Percentiles rank a stretch among this genome's conserved stretches.
phyloP scores from a whole-genome alignment of 2,329 filamentous ascomycete genomes.

The Ascochyta pisi region DNA sequence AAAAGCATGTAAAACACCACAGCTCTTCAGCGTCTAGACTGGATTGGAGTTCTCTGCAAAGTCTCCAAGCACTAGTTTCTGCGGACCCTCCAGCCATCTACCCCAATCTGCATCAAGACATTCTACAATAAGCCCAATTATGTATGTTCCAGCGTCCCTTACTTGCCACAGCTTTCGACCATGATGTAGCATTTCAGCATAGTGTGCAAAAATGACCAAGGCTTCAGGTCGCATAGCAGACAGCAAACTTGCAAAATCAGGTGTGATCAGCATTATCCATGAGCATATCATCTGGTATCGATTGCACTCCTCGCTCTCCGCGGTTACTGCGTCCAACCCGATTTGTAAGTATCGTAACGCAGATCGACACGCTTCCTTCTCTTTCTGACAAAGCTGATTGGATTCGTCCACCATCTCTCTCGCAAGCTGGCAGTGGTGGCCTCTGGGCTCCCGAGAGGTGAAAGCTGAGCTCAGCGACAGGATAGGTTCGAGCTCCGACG shows the following conservation, averaged over 20 bases:
- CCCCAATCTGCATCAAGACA: not conserved
- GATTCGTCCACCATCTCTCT: constrained; percentile 26
- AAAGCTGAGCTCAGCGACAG: constrained; percentile 25
- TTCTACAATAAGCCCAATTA: not conserved
- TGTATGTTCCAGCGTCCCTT: constrained; percentile 23
- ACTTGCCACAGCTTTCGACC: constrained; percentile 31
- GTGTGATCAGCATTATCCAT: constrained; percentile 49
- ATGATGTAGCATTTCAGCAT: constrained; percentile 57
- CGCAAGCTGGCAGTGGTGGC: constrained; percentile 30
- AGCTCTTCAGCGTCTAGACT: no score
- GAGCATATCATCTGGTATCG: constrained; percentile 38
- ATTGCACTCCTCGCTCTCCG: constrained; percentile 10
- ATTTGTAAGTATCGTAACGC: constrained; percentile 35
- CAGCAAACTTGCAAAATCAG: constrained; percentile 48
- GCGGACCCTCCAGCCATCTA: not conserved
- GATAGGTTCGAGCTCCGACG: constrained; percentile 36
- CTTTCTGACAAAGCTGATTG: constrained; percentile 18
- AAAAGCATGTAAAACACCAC: no score
- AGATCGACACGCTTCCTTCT: constrained; percentile 32
- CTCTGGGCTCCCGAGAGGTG: constrained; percentile 26
- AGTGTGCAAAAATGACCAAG: constrained; percentile 59
- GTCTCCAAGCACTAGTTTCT: no score
- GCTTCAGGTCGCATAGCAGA: constrained; percentile 50
- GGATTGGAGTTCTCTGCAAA: no score
- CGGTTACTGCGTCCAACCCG: constrained; percentile 28